phyloP scores from a whole-genome alignment of 495 filamentous ascomycete genomes.

The Letharia lupina region DNA sequence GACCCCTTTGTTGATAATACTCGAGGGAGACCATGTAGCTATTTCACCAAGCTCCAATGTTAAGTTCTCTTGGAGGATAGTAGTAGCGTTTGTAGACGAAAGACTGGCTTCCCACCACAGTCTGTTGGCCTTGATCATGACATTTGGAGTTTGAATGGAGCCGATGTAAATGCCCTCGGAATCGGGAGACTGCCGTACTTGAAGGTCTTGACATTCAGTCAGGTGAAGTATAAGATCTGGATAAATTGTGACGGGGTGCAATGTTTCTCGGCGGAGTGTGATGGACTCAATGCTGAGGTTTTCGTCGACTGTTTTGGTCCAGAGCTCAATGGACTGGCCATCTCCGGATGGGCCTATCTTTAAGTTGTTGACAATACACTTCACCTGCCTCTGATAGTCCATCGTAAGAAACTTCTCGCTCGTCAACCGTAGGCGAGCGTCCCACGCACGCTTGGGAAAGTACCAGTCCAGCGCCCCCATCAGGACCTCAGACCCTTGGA shows the following conservation, averaged over 20 bases:
- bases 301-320: slow-evolving; percentile 15
- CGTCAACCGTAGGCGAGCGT: slow-evolving; percentile 28
- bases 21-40: slow-evolving; percentile 24
- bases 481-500: slow-evolving; percentile 11
- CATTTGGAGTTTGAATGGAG: slow-evolving; percentile 19
- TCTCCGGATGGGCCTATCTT: slow-evolving; percentile 1
- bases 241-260: slow-evolving; percentile 13
- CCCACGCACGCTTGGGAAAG: slow-evolving; percentile 40
- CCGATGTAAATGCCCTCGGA: slow-evolving; percentile 24
- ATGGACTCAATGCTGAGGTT: slow-evolving; percentile 19
- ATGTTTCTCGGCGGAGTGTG: slow-evolving; percentile 15
- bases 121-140: slow-evolving; percentile 31
- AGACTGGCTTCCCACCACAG: slow-evolving; percentile 42
- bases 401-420: background rate
- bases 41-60: slow-evolving; percentile 31
- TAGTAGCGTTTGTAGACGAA: slow-evolving; percentile 28
- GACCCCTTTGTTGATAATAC: slow-evolving; percentile 30
- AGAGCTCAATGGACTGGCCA: slow-evolving; percentile 1
- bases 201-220: slow-evolving; percentile 37
- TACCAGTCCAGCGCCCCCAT: slow-evolving; percentile 34
- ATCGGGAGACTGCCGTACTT: slow-evolving; percentile 17
- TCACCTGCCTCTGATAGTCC: slow-evolving; percentile 1
- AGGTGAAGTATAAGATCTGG: slow-evolving; percentile 33
- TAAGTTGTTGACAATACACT: slow-evolving; percentile 6
- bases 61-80: slow-evolving; percentile 28